Conservation (phyloP, 805 yeast genomes). For the Ogataea allantospora region DNA sequence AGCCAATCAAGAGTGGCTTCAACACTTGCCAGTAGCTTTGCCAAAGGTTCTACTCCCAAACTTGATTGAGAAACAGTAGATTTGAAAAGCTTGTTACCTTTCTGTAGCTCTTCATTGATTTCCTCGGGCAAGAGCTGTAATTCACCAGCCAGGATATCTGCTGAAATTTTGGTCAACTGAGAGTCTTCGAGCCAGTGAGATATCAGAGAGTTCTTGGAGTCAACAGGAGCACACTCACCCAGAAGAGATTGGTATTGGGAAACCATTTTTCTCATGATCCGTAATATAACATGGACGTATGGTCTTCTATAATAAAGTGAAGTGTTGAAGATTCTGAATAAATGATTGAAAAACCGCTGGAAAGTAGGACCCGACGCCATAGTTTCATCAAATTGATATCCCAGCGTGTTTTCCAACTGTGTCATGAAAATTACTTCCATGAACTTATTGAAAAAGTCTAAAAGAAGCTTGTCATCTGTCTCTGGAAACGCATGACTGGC, state of each 20-base stretch:
- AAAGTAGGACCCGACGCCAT: slow-evolving; percentile 37
- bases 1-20: slow-evolving; percentile 62
- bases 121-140: slow-evolving; percentile 29
- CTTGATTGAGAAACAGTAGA: slow-evolving; percentile 43
- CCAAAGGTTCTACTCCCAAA: slow-evolving; percentile 48
- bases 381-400: slow-evolving; percentile 48
- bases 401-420: slow-evolving; percentile 56
- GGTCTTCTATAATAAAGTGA: slow-evolving; percentile 57
- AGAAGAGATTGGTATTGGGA: slow-evolving; percentile 33
- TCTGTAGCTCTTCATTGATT: slow-evolving; percentile 25
- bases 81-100: slow-evolving; percentile 24
- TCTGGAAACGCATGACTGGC: slow-evolving; percentile 42
- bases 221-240: slow-evolving; percentile 25
- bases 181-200: slow-evolving; percentile 37
- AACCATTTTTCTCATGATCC: slow-evolving; percentile 41
- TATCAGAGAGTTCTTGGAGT: slow-evolving; percentile 13
- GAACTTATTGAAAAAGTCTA: slow-evolving; percentile 56
- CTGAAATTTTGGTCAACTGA: slow-evolving; percentile 32
- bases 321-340: slow-evolving; percentile 57
- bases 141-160: slow-evolving; percentile 27
- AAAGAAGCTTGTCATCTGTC: slow-evolving; percentile 22
- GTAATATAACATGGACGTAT: slow-evolving; percentile 46
- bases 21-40: slow-evolving; percentile 53
- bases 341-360: slow-evolving; percentile 39
- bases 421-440: slow-evolving; percentile 66